Conservation (phyloP, 306 rosid genomes). For the Rosa multiflora region DNA sequence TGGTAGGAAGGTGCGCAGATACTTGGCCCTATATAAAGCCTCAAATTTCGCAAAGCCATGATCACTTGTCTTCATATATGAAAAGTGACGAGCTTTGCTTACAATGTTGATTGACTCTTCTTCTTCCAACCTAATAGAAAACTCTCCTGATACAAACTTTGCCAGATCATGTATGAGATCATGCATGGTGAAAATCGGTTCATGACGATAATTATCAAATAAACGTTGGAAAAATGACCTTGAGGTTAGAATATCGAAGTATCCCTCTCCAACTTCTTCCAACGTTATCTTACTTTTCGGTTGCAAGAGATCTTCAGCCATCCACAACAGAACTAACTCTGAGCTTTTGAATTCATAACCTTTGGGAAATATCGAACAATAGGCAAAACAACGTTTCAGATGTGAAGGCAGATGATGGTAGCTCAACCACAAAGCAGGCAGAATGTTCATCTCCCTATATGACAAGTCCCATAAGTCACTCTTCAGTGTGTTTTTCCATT, state of each 20-base stretch:
- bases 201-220: conserved; percentile 3
- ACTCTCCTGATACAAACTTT: neutral
- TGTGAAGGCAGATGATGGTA: conserved; percentile 5
- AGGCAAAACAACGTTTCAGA: conserved; percentile 9
- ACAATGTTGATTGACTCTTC: neutral
- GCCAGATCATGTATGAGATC: conserved; percentile 19
- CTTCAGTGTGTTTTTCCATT: neutral
- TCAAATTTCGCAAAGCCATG: neutral
- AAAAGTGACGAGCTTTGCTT: neutral
- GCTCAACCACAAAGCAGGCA: conserved; percentile 14
- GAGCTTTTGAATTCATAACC: neutral
- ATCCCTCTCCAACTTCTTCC: conserved; percentile 18
- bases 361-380: neutral
- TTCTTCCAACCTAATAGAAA: neutral
- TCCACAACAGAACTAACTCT: neutral
- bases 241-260: conserved; percentile 25
- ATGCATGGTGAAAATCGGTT: conserved; percentile 5
- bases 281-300: neutral
- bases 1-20: neutral
- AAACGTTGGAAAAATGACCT: conserved; percentile 30
- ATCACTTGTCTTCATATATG: neutral
- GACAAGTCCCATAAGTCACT: conserved; percentile 4
- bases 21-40: neutral
- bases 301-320: conserved; percentile 25
- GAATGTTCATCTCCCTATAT: neutral